Base-by-base conservation (phyloP, 1,284 basidiomycete genomes). In the Cryptococcus sp. region DNA sequence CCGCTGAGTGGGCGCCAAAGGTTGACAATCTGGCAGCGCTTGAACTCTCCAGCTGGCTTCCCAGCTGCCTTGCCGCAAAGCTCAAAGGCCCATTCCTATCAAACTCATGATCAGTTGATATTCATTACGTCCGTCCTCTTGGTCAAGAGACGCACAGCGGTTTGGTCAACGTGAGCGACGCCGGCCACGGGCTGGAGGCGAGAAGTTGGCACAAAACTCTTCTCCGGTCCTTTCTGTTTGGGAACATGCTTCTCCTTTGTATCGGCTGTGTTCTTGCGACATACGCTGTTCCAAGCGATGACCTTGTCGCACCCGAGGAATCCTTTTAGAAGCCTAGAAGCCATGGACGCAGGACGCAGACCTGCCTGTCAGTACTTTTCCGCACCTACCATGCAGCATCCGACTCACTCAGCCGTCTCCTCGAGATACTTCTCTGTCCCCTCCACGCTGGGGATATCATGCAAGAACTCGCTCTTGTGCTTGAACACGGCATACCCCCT, bases 91-190 rank as follows among this genome's bases (percentile, higher is more conserved):
- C 67, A 67, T n/a, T 46, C 50, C 62, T 68, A 35, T 16, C n/a
- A n/a, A 46, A 8, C 38, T 13, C 36, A 45, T 13, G n/a, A 38
- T 39, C 6, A 35, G 7, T 15, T 3, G 16, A 42, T 24, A 18
- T 4, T 18, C 6, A 37, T 23, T 35, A 1, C 3, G 9, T 11
- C 9, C 7, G 20, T 16, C n/a, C 7, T n/a, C 2, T 4, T 4
- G 1, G 44, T 6, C 44, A 46, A 12, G 8, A 36, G 13, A 46
- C 68, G 39, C 57, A 65, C 64, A 13, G 64, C 62, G 49, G 67
- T 68, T 48, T 74, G 72, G 49, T 74, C 72, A 18, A 74, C 63
- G 53, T 73, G 72, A 0, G 72, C 72, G 1, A 59, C 44, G 1
- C 62, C 61, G 2, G 72, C 71, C 4, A 63, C 54, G 0, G 68